Conservation (phyloP, 164 flowering plant genomes). For the Paratinospora sagittata region DNA sequence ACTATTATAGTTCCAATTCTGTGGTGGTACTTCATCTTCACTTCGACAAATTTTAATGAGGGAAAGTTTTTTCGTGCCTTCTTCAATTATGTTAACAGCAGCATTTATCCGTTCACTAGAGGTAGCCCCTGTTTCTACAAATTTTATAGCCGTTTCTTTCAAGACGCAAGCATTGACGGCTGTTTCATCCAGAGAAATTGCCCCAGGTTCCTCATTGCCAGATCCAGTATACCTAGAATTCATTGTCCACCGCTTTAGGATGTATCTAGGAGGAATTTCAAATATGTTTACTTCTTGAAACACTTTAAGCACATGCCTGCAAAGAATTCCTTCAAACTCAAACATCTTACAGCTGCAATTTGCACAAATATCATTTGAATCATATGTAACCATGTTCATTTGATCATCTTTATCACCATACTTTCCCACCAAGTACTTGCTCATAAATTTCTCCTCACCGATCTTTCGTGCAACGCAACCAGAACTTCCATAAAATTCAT, state of each 20-base stretch:
- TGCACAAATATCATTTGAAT: conserved; percentile 11
- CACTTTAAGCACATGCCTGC: conserved; percentile 18
- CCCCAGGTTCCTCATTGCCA: conserved; percentile 6
- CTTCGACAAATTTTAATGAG: background rate
- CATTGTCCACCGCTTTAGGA: conserved; percentile 19
- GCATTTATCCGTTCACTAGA: conserved; percentile 8
- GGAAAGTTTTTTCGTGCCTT: conserved; percentile 13
- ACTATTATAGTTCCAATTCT: conserved; percentile 10
- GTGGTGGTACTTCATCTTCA: conserved; percentile 7
- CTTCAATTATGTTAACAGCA: conserved; percentile 15
- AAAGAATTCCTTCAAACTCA: conserved; percentile 18
- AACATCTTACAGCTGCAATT: conserved; percentile 20
- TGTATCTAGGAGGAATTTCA: conserved; percentile 16
- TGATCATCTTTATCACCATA: conserved; percentile 15
- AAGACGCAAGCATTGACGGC: conserved; percentile 7
- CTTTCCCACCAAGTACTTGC: conserved; percentile 16
- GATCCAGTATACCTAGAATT: conserved; percentile 12
- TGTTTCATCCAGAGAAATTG: conserved; percentile 4
- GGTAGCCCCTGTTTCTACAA: conserved; percentile 15
- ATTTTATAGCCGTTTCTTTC: conserved; percentile 14
- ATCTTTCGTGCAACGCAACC: conserved; percentile 11
- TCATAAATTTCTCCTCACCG: conserved; percentile 4
- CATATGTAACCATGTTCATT: conserved; percentile 12
- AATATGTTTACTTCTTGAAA: conserved; percentile 15
- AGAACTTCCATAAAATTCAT: conserved; percentile 17